Conservation (phyloP, 768 basidiomycete species). For the Boletus subparvulus region DNA sequence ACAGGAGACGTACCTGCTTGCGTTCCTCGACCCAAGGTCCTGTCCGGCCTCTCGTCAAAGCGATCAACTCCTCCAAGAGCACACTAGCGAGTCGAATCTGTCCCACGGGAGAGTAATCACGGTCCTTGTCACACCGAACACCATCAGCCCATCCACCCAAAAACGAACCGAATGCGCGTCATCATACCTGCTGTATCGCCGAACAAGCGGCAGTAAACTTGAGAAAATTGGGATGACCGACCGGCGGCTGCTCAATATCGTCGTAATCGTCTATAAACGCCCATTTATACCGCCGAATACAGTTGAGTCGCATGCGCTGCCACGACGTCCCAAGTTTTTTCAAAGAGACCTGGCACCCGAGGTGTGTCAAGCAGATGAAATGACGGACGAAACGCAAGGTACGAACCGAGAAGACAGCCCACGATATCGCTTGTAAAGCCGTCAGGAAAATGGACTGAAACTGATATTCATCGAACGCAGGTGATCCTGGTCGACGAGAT, state of each 20-base stretch:
- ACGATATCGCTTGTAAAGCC: conserved; percentile 56
- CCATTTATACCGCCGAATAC: conserved; percentile 76
- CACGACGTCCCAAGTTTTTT: conserved; percentile 47
- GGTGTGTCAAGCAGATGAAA: background rate
- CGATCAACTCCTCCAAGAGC: conserved; percentile 36
- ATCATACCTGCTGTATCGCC: conserved; percentile 39
- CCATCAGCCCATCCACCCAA: background rate
- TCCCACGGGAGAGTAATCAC: conserved; percentile 40
- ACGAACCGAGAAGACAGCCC: conserved; percentile 54
- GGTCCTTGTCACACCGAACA: conserved; percentile 30
- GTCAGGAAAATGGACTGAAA: conserved; percentile 55
- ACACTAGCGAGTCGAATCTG: conserved; percentile 45
- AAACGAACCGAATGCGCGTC: background rate
- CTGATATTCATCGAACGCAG: conserved; percentile 42
- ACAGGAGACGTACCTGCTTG: conserved; percentile 35
- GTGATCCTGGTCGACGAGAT: conserved; percentile 15
- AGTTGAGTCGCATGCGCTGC: conserved; percentile 55
- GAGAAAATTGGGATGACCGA: conserved; percentile 58
- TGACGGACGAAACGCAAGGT: background rate
- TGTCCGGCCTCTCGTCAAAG: conserved; percentile 39
- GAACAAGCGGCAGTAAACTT: conserved; percentile 45
- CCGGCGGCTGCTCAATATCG: conserved; percentile 40
- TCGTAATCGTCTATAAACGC: conserved; percentile 63
- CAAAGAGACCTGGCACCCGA: conserved; percentile 44
- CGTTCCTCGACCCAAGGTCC: conserved; percentile 50